phyloP scores from a whole-genome alignment of 768 basidiomycete genomes.

The Fomitopsis pulvina region DNA sequence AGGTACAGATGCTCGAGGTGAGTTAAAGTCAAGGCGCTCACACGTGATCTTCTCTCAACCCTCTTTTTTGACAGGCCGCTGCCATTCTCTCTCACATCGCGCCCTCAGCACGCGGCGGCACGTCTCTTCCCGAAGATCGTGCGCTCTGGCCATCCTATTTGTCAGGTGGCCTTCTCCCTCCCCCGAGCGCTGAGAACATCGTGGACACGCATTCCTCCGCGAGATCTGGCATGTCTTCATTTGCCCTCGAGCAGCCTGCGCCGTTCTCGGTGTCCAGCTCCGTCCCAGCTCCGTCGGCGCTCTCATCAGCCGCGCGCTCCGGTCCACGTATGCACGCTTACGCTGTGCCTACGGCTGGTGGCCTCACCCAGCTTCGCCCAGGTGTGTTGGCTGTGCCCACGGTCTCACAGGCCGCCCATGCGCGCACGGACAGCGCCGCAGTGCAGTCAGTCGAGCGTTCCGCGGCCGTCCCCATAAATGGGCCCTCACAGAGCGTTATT shows the following conservation, averaged over 20 bases:
- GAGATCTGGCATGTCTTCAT: slow-evolving; percentile 7
- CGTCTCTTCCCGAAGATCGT: slow-evolving; percentile 88
- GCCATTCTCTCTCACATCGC: slow-evolving; percentile 89
- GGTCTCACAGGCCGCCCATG: slow-evolving; percentile 4
- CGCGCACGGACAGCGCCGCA: neutral
- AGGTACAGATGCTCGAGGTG: slow-evolving; percentile 93
- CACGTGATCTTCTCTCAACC: too few species aligned
- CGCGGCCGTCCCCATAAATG: slow-evolving; percentile 29
- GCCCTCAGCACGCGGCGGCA: slow-evolving; percentile 53
- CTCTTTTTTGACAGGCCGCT: slow-evolving; percentile 54
- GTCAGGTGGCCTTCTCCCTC: slow-evolving; percentile 62
- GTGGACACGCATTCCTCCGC: slow-evolving; percentile 6
- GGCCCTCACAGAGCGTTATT: slow-evolving; percentile 13
- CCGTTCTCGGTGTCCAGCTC: slow-evolving; percentile 41
- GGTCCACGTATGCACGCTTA: slow-evolving; percentile 68
- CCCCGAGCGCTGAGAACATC: slow-evolving; percentile 26
- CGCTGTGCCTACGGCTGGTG: slow-evolving; percentile 36
- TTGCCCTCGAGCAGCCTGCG: slow-evolving; percentile 12
- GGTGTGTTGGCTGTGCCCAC: slow-evolving; percentile 42
- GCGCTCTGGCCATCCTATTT: slow-evolving; percentile 87
- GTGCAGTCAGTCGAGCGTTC: slow-evolving; percentile 15
- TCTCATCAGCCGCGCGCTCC: slow-evolving; percentile 13
- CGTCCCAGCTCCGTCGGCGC: slow-evolving; percentile 34
- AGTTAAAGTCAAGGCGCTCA: too few species aligned
- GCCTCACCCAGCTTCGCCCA: slow-evolving; percentile 55